Percentiles rank a stretch among this genome's conserved stretches.
Evolutionary conservation across 805 yeast species (phyloP).

Genomic region (Saitoella complicata): DNA sequence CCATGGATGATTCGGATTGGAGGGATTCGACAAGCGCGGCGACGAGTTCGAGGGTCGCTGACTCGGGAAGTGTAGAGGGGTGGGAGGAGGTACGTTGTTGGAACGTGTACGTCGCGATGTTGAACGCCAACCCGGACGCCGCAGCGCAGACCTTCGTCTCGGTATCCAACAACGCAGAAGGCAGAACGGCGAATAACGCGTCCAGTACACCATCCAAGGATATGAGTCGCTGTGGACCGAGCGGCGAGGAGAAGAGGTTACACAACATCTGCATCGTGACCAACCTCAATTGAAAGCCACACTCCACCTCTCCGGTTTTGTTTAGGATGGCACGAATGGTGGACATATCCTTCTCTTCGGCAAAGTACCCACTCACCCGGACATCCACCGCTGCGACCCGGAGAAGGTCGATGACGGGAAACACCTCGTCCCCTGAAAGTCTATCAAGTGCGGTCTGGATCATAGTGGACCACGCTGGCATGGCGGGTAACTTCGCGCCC

Average conservation of each 20-base stretch:
- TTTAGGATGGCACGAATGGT: constrained; percentile 6
- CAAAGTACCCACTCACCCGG: constrained; percentile 15
- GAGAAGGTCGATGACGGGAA: constrained; percentile 14
- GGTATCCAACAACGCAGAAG: constrained; percentile 7
- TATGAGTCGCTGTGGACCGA: background rate
- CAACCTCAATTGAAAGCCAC: constrained; percentile 11
- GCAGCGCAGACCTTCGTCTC: constrained; percentile 13
- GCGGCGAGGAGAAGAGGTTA: constrained; percentile 8
- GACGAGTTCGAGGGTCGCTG: constrained; percentile 8
- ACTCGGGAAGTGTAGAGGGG: constrained; percentile 6
- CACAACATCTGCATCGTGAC: constrained; percentile 14
- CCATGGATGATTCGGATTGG: constrained; percentile 7
- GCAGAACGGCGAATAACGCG: constrained; percentile 5
- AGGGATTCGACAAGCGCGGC: constrained; percentile 14
- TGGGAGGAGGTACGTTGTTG: constrained; percentile 2
- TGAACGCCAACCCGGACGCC: constrained; percentile 13
- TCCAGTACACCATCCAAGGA: background rate
- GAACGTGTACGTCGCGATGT: constrained; percentile 9
- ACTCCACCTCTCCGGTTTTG: constrained; percentile 3
- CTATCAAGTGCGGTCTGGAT: background rate
- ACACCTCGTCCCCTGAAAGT: constrained; percentile 5
- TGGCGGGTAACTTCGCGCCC: constrained; percentile 7
- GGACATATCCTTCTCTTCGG: constrained; percentile 10
- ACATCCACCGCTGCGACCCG: constrained; percentile 14
- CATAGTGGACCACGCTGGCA: constrained; percentile 6